Percentiles rank a stretch among this genome's conserved stretches.
Conservation (phyloP, 805 yeast genomes). For the Jamesozyma piceae region DNA sequence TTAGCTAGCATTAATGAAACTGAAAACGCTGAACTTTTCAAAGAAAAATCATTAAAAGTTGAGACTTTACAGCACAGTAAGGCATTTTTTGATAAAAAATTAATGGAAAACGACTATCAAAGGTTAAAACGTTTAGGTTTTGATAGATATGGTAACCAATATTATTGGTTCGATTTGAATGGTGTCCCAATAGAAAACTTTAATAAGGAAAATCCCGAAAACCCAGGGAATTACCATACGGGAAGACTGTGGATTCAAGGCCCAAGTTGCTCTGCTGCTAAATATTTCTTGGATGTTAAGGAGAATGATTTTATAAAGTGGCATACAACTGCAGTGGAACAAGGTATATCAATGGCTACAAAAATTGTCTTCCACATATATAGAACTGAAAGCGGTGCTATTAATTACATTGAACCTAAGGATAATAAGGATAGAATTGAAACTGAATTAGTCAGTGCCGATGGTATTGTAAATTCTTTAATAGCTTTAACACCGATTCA, state of each 20-base stretch:
- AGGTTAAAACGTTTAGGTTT: slow-evolving; percentile 68
- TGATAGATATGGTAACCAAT: slow-evolving; percentile 75
- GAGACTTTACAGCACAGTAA: slow-evolving; percentile 42
- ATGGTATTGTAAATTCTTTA: slow-evolving; percentile 13
- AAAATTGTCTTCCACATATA: slow-evolving; percentile 19
- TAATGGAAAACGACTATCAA: slow-evolving; percentile 68
- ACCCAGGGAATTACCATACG: slow-evolving; percentile 51
- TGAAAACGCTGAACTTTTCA: slow-evolving; percentile 12
- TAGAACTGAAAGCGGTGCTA: slow-evolving; percentile 16
- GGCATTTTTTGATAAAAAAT: slow-evolving; percentile 46
- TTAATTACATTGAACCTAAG: slow-evolving; percentile 10
- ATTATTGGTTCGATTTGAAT: slow-evolving; percentile 91
- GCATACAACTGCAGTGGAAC: slow-evolving; percentile 14
- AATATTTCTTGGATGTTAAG: slow-evolving; percentile 28
- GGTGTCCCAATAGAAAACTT: slow-evolving; percentile 52
- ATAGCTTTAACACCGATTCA: slow-evolving; percentile 32
- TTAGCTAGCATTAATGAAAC: slow-evolving; percentile 8
- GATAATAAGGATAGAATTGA: slow-evolving; percentile 8
- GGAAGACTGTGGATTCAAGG: slow-evolving; percentile 91
- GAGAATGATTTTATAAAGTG: slow-evolving; percentile 24
- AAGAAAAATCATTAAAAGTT: slow-evolving; percentile 16
- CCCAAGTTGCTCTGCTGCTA: slow-evolving; percentile 48
- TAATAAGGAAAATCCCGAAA: slow-evolving; percentile 28
- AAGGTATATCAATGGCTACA: slow-evolving; percentile 20
- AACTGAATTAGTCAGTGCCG: slow-evolving; percentile 15